Conservation (phyloP, 768 basidiomycete genomes). For the Leccinum disarticulatum region DNA sequence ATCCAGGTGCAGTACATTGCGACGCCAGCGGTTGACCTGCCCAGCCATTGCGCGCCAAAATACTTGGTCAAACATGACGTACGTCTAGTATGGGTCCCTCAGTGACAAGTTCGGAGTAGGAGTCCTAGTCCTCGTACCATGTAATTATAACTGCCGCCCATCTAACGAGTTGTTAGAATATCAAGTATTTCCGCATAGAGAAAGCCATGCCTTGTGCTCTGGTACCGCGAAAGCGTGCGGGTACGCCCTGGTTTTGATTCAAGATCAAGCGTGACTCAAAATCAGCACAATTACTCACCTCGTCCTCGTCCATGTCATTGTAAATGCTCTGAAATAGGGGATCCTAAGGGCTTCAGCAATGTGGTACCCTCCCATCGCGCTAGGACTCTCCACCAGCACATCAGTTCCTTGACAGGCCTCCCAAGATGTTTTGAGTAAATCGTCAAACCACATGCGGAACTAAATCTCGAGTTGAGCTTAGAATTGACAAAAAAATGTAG, state of each 20-base stretch:
- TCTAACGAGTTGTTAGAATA: slow-evolving; percentile 44
- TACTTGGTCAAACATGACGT: slow-evolving; percentile 96
- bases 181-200: background rate
- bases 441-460: slow-evolving; percentile 98
- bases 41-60: slow-evolving; percentile 96
- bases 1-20: slow-evolving; percentile 69
- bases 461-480: slow-evolving; percentile 32
- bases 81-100: slow-evolving; percentile 52
- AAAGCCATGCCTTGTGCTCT: slow-evolving; percentile 71
- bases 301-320: slow-evolving; percentile 97
- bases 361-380: slow-evolving; percentile 96
- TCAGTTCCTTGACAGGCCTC: slow-evolving; percentile 95
- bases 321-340: slow-evolving; percentile 94
- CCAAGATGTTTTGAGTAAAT: slow-evolving; percentile 93
- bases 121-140: slow-evolving; percentile 61
- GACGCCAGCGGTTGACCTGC: slow-evolving; percentile 93
- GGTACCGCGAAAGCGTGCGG: slow-evolving; percentile 98
- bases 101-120: slow-evolving; percentile 3
- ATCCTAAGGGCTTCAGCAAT: slow-evolving; percentile 93
- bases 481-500: background rate
- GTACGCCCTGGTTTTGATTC: slow-evolving; percentile 62
- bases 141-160: slow-evolving; percentile 98
- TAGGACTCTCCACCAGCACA: slow-evolving; percentile 91
- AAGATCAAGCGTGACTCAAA: background rate
- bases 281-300: slow-evolving; percentile 41